Percentiles rank a stretch among this genome's conserved stretches.
phyloP scores from a whole-genome alignment of 495 filamentous ascomycete genomes.

The Daldinia decipiens region DNA sequence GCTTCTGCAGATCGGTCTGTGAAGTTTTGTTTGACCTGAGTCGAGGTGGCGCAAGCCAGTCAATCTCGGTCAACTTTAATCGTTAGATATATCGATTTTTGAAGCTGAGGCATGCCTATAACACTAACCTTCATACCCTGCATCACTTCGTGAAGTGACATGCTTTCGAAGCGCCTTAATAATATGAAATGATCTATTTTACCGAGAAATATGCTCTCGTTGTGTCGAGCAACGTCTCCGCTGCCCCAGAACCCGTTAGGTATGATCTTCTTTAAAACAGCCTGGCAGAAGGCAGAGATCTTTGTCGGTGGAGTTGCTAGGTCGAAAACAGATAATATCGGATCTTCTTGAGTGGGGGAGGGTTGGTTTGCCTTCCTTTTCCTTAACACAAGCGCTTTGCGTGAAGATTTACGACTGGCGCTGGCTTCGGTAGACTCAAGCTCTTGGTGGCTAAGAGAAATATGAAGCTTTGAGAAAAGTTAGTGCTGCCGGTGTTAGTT shows the following conservation, averaged over 20 bases:
- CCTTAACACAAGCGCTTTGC: slow-evolving; percentile 17
- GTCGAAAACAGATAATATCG: slow-evolving; percentile 63
- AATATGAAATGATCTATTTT: slow-evolving; percentile 80
- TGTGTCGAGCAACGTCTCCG: slow-evolving; percentile 61
- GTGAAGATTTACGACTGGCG: slow-evolving; percentile 14
- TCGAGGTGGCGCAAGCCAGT: slow-evolving; percentile 74
- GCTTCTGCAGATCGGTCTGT: slow-evolving; percentile 77
- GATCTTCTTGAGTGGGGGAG: slow-evolving; percentile 19
- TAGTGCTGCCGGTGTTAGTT: neutral
- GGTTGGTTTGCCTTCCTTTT: slow-evolving; percentile 23
- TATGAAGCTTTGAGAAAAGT: slow-evolving; percentile 25
- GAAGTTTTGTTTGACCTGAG: slow-evolving; percentile 65
- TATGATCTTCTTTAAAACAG: slow-evolving; percentile 77
- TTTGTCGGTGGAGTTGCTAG: slow-evolving; percentile 74
- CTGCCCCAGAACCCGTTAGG: slow-evolving; percentile 80
- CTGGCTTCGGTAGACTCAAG: slow-evolving; percentile 14
- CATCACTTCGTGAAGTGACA: slow-evolving; percentile 80
- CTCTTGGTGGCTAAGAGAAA: slow-evolving; percentile 35
- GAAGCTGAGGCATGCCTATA: neutral
- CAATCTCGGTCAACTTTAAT: slow-evolving; percentile 68
- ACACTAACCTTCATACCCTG: slow-evolving; percentile 76
- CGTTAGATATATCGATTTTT: slow-evolving; percentile 24
- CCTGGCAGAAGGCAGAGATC: slow-evolving; percentile 89
- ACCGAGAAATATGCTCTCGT: slow-evolving; percentile 67
- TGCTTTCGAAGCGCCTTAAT: slow-evolving; percentile 80